These are phyloP conservation scores for Paratinospora sagittata DNA, from an alignment of 164 flowering plant species.

Conservation along the genomic window DNA sequence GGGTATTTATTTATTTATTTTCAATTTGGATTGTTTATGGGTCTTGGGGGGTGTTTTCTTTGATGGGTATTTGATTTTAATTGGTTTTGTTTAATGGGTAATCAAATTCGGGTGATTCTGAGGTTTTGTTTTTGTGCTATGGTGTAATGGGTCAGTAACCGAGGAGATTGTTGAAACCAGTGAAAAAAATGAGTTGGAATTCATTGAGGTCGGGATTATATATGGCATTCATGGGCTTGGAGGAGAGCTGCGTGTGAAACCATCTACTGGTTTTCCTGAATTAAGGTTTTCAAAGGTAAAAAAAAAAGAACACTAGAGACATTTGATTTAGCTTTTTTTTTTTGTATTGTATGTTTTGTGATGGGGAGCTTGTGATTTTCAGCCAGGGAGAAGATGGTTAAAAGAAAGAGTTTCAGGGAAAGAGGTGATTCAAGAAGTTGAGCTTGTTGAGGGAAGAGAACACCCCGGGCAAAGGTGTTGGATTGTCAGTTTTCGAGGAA, in stretches of 20 bases:
- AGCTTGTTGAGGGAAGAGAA: slow-evolving; percentile 72
- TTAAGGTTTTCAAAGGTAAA: slow-evolving; percentile 63
- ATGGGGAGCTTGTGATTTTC: slow-evolving; percentile 8
- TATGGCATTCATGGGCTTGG: slow-evolving; percentile 68
- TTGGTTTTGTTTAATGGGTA: slow-evolving; percentile 6
- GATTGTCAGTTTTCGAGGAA: slow-evolving; percentile 59
- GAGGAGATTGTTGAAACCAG: slow-evolving; percentile 33
- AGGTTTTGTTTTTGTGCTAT: not conserved
- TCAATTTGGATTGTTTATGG: not conserved
- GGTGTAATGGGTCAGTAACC: slow-evolving; percentile 23
- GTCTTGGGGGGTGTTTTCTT: not conserved
- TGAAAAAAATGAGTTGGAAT: slow-evolving; percentile 27
- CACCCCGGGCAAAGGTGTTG: slow-evolving; percentile 72
- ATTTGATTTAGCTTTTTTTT: not conserved
- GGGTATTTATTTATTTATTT: not conserved
- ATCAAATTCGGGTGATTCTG: not conserved
- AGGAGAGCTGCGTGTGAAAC: slow-evolving; percentile 75
- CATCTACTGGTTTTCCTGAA: slow-evolving; percentile 75
- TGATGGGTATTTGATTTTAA: not conserved
- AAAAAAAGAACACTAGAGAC: not conserved
- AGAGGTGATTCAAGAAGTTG: slow-evolving; percentile 61
- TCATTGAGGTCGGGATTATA: slow-evolving; percentile 68
- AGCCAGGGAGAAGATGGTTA: slow-evolving; percentile 93
- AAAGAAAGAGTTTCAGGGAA: slow-evolving; percentile 51
- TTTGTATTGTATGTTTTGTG: not conserved